Evolutionary conservation across 768 basidiomycete genomes (phyloP).

Genomic region (Daedaleopsis sinensis): DNA sequence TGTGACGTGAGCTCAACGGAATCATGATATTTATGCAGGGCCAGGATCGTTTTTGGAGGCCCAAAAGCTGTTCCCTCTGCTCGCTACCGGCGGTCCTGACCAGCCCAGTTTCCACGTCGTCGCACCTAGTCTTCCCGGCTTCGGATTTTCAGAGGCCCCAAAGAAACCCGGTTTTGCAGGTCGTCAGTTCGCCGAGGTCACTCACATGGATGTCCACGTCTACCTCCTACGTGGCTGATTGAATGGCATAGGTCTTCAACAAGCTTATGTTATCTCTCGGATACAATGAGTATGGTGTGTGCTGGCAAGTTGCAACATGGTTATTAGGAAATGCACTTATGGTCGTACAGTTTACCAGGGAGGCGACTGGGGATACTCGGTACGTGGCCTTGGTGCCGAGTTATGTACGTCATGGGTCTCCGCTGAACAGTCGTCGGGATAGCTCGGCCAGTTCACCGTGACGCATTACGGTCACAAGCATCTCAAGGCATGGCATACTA

Average conservation of each 20-base stretch:
- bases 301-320: not conserved
- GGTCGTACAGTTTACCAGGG: slow-evolving; percentile 43
- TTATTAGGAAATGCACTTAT: not conserved
- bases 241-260: slow-evolving; percentile 21
- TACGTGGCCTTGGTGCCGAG: slow-evolving; percentile 18
- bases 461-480: slow-evolving; percentile 30
- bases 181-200: slow-evolving; percentile 60
- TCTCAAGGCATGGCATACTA: slow-evolving; percentile 39
- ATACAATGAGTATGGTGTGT: slow-evolving; percentile 29
- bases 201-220: slow-evolving; percentile 24
- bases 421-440: not conserved
- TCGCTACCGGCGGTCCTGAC: slow-evolving; percentile 40
- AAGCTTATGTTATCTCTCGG: slow-evolving; percentile 36
- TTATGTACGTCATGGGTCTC: not conserved
- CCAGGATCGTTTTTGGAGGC: slow-evolving; percentile 63
- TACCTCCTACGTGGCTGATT: not conserved
- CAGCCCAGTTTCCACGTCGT: slow-evolving; percentile 68
- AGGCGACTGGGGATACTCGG: slow-evolving; percentile 49
- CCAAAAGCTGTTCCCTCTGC: slow-evolving; percentile 55
- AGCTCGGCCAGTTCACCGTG: slow-evolving; percentile 34
- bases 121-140: slow-evolving; percentile 59
- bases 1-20: not conserved
- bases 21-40: slow-evolving; percentile 42
- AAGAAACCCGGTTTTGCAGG: slow-evolving; percentile 52
- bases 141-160: slow-evolving; percentile 61